These are phyloP conservation scores for Capsicum pubescens DNA, from an alignment of 257 asterid species.

Conservation along the genomic window DNA sequence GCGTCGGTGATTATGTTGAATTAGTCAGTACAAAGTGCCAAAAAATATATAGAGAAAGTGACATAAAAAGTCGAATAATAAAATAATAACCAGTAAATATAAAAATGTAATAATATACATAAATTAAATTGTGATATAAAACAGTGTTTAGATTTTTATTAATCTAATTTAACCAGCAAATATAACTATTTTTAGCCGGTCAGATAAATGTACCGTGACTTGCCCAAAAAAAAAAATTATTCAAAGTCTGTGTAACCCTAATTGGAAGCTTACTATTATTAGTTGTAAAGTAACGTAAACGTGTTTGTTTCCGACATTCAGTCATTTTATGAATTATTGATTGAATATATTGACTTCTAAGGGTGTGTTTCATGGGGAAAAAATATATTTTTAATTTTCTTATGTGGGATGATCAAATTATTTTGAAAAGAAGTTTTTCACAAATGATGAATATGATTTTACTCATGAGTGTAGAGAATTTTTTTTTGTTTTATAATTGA, in stretches of 20 bases:
- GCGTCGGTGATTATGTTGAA: slow-evolving; percentile 23
- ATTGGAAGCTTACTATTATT: neutral
- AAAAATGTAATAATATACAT: too few relatives aligned
- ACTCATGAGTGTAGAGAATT: neutral
- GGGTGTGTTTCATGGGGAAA: neutral
- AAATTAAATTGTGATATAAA: too few relatives aligned
- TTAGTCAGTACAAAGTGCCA: neutral
- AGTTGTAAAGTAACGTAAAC: slow-evolving; percentile 14
- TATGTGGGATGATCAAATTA: neutral
- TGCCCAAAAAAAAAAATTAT: neutral
- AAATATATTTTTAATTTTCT: neutral
- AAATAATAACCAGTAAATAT: neutral
- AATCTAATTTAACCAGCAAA: neutral
- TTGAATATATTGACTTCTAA: neutral
- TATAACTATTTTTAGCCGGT: neutral
- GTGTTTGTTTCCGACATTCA: slow-evolving; percentile 16
- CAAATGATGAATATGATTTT: neutral
- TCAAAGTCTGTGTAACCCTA: neutral
- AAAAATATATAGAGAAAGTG: neutral
- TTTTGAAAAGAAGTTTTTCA: neutral
- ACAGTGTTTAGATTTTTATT: too few relatives aligned
- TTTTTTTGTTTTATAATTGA: neutral
- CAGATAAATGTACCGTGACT: neutral
- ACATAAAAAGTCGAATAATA: neutral
- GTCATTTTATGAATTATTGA: neutral